A percentile compares a stretch with the other conserved stretches of the same genome.
Conservation (phyloP, 2,329 filamentous ascomycete species). For the Nigrospora sphaerica region DNA sequence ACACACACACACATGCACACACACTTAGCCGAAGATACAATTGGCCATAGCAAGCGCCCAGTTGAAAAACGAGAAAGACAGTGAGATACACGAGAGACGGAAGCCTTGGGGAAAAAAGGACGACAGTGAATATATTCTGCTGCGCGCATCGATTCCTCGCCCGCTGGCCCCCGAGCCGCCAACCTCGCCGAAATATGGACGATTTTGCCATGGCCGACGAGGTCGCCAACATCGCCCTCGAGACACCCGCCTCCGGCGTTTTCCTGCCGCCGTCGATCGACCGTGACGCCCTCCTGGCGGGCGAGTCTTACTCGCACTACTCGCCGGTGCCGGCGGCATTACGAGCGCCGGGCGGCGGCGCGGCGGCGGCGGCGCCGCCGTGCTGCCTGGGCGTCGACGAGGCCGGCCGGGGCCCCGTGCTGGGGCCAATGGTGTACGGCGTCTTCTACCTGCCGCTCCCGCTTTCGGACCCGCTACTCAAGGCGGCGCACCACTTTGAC, state of each 20-base stretch:
- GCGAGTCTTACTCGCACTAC: conserved; percentile 65
- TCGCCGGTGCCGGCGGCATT: conserved; percentile 60
- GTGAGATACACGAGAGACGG: no score
- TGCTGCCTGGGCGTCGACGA: conserved; percentile 89
- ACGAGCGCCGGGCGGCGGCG: conserved; percentile 29
- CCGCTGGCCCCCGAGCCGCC: background rate
- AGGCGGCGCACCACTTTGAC: conserved; percentile 77
- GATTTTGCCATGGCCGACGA: conserved; percentile 30
- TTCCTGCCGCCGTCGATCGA: conserved; percentile 69
- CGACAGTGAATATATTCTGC: no score
- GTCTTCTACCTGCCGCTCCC: conserved; percentile 70
- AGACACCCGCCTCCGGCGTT: conserved; percentile 22
- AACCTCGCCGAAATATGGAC: conserved; percentile 22
- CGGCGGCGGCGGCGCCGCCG: conserved; percentile 28
- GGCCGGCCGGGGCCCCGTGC: conserved; percentile 87
- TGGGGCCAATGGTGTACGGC: conserved; percentile 71
- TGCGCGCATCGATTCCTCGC: no score
- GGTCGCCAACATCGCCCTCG: conserved; percentile 19
- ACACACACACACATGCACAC: no score
- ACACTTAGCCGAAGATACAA: no score
- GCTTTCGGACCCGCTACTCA: conserved; percentile 65
- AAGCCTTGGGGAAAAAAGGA: no score
- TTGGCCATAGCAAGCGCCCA: no score
- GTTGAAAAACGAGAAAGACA: no score
- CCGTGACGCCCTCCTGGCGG: conserved; percentile 46